Evolutionary conservation across 805 yeast genomes (phyloP), one percentile per base, ranked within the genome.

Genomic region (Starmera quercuum): DNA sequence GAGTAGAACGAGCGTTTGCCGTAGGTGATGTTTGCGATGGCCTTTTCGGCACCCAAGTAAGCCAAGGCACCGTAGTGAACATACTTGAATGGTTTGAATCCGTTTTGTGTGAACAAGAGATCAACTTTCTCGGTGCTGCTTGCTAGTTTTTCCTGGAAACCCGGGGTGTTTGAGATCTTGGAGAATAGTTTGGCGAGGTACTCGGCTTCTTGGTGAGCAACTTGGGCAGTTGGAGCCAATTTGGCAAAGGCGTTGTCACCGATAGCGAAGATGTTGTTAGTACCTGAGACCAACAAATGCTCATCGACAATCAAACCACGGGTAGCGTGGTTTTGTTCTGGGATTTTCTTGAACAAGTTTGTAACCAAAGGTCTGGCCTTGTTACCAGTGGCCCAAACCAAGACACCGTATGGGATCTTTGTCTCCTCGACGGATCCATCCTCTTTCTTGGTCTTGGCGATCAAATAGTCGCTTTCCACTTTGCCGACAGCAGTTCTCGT

Each of bases 301-400:
- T 78, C 92, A 60, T 86, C 78, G 32, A 88, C 82, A 39, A 81
- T 69, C 49, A 88, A 71, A 36, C 95, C 97, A 58, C 96, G 77
- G 61, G 94, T 78, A 24, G 95, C 84, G 43, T 75, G 73, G 54
- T 73, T 74, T 66, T 86, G 95, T 55, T 76, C 86, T 26, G 84
- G 80, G 49, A 88, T 71, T 61, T 76, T 73, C 33, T 74, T 60
- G 53, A 83, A 72, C 44, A 88, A 68, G 48, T 76, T 74, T 38
- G 78, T 68, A 33, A 81, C 70, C 25, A 88, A 64, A 29, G 75
- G 74, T 64, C 96, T 78, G 39, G 86, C 85, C 43, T 86, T 83
- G 64, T 87, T 87, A 65, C 97, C 97, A 39, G 95, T 88, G 35
- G 97, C 96, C 97, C 97, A 88, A 46, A 88, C 90, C 49, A 88